A percentile compares a stretch with the other conserved stretches of the same genome.
phyloP scores from a whole-genome alignment of 805 yeast species.

The Starmera amethionina region DNA sequence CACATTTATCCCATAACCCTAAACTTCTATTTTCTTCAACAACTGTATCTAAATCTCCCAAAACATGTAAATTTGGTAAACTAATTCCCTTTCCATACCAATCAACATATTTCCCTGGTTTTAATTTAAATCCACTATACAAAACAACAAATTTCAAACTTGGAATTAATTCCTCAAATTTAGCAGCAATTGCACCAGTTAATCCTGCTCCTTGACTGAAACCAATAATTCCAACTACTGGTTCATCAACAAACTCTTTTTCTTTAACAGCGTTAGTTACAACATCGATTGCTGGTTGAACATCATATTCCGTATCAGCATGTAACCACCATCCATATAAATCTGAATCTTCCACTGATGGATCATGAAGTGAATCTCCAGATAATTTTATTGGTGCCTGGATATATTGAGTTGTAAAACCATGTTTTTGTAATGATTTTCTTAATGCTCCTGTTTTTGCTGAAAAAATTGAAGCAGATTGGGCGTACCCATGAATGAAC shows the following conservation, averaged over 20 bases:
- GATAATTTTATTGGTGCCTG: constrained; percentile 62
- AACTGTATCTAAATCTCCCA: constrained; percentile 84
- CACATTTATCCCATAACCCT: constrained; percentile 43
- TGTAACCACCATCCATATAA: constrained; percentile 67
- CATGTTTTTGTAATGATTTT: constrained; percentile 47
- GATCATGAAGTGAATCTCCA: constrained; percentile 59
- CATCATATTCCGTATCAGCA: constrained; percentile 19
- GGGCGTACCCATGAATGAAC: constrained; percentile 86
- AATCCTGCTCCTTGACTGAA: constrained; percentile 93
- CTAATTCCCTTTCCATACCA: constrained; percentile 11
- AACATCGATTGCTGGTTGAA: constrained; percentile 27
- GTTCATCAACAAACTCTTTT: constrained; percentile 39
- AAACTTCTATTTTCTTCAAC: constrained; percentile 64
- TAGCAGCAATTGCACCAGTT: constrained; percentile 50
- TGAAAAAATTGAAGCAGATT: constrained; percentile 69
- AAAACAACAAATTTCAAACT: constrained; percentile 29
- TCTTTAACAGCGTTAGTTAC: constrained; percentile 30
- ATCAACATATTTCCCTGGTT: constrained; percentile 16
- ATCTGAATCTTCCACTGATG: constrained; percentile 18
- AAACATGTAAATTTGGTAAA: constrained; percentile 52
- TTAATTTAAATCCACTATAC: constrained; percentile 53
- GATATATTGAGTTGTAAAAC: constrained; percentile 63
- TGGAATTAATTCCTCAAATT: constrained; percentile 36
- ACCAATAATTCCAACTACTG: constrained; percentile 79
- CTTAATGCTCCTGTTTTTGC: constrained; percentile 83